A percentile compares a stretch with the other conserved stretches of the same genome.
Conservation (phyloP, 345 rosid species). For the Anacardium occidentale region DNA sequence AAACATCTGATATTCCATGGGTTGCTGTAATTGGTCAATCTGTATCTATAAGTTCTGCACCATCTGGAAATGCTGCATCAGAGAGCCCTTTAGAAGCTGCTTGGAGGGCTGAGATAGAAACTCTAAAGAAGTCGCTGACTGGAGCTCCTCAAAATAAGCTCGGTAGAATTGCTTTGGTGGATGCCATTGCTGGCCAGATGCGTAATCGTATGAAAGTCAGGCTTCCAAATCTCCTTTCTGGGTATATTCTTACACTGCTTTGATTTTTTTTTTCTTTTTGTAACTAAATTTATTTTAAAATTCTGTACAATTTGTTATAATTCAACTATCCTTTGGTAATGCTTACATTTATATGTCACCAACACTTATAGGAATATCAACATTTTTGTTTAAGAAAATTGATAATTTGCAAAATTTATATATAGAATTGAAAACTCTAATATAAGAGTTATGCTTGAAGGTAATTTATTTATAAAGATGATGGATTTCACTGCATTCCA, state of each 20-base stretch:
- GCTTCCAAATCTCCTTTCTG: constrained; percentile 90
- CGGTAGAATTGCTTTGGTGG: constrained; percentile 92
- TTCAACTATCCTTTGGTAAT: not conserved
- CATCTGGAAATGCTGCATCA: constrained; percentile 61
- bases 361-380: not conserved
- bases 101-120: constrained; percentile 99
- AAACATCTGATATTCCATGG: constrained; percentile 94
- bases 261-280: not conserved
- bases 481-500: not conserved
- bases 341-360: not conserved
- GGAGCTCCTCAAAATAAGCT: constrained; percentile 93
- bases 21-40: constrained; percentile 98
- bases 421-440: not conserved
- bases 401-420: not conserved
- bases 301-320: not conserved
- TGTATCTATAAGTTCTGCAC: constrained; percentile 84
- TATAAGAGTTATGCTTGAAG: not conserved
- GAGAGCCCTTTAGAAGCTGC: constrained; percentile 97
- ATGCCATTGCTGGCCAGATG: constrained; percentile 85
- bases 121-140: constrained; percentile 69
- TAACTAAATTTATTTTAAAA: not conserved
- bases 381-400: not conserved
- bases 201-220: constrained; percentile 89
- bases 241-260: constrained; percentile 46
- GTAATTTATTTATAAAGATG: not conserved